Evolutionary conservation across 2,329 filamentous ascomycete genomes (phyloP).

Genomic region (Clathrospora elynae): DNA sequence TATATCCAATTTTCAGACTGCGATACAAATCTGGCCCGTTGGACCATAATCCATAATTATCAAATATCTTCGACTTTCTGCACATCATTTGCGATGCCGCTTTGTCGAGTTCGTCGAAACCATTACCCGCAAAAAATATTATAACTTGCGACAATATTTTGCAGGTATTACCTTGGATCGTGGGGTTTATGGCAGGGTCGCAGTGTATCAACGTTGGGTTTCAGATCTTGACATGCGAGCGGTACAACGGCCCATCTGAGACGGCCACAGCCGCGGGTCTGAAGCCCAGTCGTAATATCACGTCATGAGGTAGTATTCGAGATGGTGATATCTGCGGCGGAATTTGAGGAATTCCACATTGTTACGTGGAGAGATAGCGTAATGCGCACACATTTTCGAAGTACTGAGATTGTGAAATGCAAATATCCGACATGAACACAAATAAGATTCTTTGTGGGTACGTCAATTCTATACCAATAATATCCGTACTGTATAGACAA

Average conservation of each 20-base stretch:
- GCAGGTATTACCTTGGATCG: neutral
- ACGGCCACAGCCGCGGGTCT: neutral
- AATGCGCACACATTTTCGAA: too few relatives aligned
- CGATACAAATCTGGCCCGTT: too few relatives aligned
- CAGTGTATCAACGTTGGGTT: slow-evolving; percentile 11
- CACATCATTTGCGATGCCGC: neutral
- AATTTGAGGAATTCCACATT: too few relatives aligned
- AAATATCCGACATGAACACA: too few relatives aligned
- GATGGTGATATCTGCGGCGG: too few relatives aligned
- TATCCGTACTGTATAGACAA: neutral
- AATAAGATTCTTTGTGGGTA: too few relatives aligned
- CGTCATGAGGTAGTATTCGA: neutral
- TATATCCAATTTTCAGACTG: too few relatives aligned
- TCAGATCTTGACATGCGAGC: slow-evolving; percentile 9
- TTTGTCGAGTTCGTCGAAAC: slow-evolving; percentile 2
- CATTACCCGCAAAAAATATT: slow-evolving; percentile 2
- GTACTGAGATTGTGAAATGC: too few relatives aligned
- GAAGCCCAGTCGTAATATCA: neutral
- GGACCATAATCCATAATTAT: neutral
- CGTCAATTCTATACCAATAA: too few relatives aligned
- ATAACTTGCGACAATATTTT: slow-evolving; percentile 8
- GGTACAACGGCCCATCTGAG: slow-evolving; percentile 2
- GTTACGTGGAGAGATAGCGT: too few relatives aligned
- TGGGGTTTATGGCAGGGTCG: too few relatives aligned
- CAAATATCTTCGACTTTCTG: neutral